Percentiles rank a stretch among this genome's conserved stretches.
phyloP scores from a whole-genome alignment of 805 yeast species.

The Saccharomycopsis sp. region DNA sequence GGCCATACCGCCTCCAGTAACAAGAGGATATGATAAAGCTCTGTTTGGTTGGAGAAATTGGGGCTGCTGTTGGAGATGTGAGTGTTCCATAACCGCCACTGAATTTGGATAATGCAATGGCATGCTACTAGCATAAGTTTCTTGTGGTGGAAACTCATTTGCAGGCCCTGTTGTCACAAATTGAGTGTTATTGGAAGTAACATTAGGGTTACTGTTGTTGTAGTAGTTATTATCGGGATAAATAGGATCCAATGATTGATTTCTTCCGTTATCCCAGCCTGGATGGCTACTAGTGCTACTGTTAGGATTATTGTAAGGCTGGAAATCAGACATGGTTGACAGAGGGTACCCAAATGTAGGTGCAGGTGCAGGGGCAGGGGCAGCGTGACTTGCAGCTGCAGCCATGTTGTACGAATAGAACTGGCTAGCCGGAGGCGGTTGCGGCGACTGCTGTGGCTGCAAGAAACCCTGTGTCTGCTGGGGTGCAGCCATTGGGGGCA shows the following conservation, averaged over 20 bases:
- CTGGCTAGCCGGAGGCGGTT: not conserved
- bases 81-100: not conserved
- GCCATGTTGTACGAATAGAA: conserved; percentile 1
- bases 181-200: not conserved
- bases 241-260: not conserved
- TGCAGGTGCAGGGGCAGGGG: not conserved
- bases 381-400: not conserved
- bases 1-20: not conserved
- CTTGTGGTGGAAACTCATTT: not conserved
- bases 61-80: not conserved
- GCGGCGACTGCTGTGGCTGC: not conserved
- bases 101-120: not conserved
- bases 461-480: not conserved
- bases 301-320: not conserved
- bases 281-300: not conserved
- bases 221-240: not conserved
- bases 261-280: not conserved
- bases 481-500: not conserved
- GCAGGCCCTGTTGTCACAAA: not conserved
- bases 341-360: not conserved
- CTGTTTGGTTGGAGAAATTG: not conserved
- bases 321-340: not conserved
- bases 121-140: not conserved
- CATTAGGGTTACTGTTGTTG: not conserved
- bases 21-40: not conserved